Percentiles rank a stretch among this genome's conserved stretches.
Conservation (phyloP, 108 stramenopile species). For the Cyclotella sp. region DNA sequence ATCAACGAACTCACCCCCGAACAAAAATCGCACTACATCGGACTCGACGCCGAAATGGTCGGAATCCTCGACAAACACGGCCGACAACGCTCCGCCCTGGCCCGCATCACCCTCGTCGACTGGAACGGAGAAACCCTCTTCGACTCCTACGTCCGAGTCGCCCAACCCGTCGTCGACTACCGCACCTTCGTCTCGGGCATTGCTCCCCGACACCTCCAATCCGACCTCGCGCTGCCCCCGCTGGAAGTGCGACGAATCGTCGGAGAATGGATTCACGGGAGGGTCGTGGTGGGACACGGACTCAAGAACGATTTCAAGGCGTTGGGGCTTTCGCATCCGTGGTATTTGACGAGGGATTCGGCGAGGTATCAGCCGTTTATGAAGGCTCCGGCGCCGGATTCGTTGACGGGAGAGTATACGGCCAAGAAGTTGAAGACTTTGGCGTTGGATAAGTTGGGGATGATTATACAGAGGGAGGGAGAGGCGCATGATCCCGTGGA, state of each 20-base stretch:
- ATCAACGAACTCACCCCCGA: conserved; percentile 21
- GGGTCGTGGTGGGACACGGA: conserved; percentile 93
- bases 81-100: conserved; percentile 57
- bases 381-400: conserved; percentile 29
- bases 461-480: conserved; percentile 64
- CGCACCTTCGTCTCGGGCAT: conserved; percentile 87
- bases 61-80: conserved; percentile 61
- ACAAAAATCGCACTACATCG: conserved; percentile 61
- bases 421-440: conserved; percentile 83
- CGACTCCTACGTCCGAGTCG: conserved; percentile 77
- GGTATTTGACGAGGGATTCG: conserved; percentile 79
- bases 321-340: conserved; percentile 85
- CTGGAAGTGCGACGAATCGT: conserved; percentile 73
- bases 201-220: conserved; percentile 49
- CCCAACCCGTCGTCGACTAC: conserved; percentile 86
- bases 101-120: conserved; percentile 79
- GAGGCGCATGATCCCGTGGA: conserved; percentile 72
- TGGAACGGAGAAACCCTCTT: conserved; percentile 76
- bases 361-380: conserved; percentile 82
- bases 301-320: conserved; percentile 85
- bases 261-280: conserved; percentile 66
- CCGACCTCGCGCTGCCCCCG: conserved; percentile 64
- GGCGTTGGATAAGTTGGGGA: conserved; percentile 67
- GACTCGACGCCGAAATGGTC: conserved; percentile 95
- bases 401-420: conserved; percentile 26